A percentile compares a stretch with the other conserved stretches of the same genome.
Evolutionary conservation across 352 stramenopile species (phyloP).

Genomic region (Aphanomyces astaci): DNA sequence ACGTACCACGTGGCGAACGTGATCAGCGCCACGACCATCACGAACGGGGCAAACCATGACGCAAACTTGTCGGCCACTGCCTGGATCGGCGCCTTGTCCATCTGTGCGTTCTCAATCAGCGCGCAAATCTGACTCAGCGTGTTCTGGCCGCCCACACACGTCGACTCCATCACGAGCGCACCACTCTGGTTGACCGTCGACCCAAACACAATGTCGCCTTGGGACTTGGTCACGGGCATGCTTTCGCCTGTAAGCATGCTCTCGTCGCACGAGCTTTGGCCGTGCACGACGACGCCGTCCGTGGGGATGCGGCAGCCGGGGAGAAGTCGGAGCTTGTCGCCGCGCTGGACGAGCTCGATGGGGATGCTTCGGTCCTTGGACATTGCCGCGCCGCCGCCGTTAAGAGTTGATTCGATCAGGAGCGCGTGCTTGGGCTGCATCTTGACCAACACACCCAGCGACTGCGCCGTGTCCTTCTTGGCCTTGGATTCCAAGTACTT

Average conservation of each 20-base stretch:
- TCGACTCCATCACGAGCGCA: constrained; percentile 22
- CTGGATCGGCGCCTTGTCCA: constrained; percentile 29
- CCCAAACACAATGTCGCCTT: constrained; percentile 74
- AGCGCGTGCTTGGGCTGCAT: constrained; percentile 73
- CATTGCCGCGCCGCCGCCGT: constrained; percentile 20
- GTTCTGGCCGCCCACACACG: constrained; percentile 42
- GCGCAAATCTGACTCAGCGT: constrained; percentile 48
- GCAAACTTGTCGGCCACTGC: constrained; percentile 59
- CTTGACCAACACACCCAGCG: constrained; percentile 59
- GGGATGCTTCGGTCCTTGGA: constrained; percentile 52
- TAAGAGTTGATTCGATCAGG: constrained; percentile 39
- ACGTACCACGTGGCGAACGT: constrained; percentile 30
- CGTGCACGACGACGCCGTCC: constrained; percentile 64
- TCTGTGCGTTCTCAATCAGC: constrained; percentile 30
- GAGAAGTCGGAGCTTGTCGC: constrained; percentile 58
- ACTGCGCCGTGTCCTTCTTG: constrained; percentile 76
- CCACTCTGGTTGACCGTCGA: constrained; percentile 41
- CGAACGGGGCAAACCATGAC: constrained; percentile 57
- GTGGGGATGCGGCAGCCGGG: constrained; percentile 74
- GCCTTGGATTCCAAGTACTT: constrained; percentile 86
- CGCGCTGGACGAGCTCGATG: constrained; percentile 77
- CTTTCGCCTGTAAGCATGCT: constrained; percentile 31
- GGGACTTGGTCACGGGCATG: constrained; percentile 30
- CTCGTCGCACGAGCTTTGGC: constrained; percentile 25
- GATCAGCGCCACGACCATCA: constrained; percentile 30